Conservation (phyloP, 331 rosid genomes). For the Saraca asoca region DNA sequence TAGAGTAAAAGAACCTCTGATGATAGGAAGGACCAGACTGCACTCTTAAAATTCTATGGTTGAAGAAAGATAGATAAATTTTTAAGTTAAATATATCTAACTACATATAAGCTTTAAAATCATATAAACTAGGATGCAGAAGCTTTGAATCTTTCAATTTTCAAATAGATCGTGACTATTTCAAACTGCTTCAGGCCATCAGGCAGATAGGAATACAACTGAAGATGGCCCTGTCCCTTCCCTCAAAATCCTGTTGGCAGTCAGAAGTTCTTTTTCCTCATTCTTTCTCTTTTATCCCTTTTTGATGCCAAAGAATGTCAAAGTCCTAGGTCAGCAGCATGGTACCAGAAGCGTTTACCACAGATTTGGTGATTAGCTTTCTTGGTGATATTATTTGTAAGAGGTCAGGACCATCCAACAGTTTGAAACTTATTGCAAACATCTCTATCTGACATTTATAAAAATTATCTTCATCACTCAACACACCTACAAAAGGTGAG, state of each 20-base stretch:
- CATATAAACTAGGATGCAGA: neutral
- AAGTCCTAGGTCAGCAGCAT: too few relatives aligned
- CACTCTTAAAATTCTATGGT: neutral
- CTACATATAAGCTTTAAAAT: neutral
- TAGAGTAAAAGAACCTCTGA: slow-evolving; percentile 1
- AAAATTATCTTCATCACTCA: too few relatives aligned
- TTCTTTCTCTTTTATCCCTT: neutral
- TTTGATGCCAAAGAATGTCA: too few relatives aligned
- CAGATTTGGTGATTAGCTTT: too few relatives aligned
- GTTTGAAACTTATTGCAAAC: too few relatives aligned
- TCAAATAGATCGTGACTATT: neutral
- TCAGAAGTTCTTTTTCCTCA: neutral
- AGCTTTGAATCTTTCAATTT: slow-evolving; percentile 5
- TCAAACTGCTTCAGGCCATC: neutral
- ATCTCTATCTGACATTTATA: too few relatives aligned
- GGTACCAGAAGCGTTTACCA: too few relatives aligned
- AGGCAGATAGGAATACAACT: neutral
- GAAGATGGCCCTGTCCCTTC: neutral
- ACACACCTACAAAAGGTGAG: too few relatives aligned
- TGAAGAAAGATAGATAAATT: slow-evolving; percentile 10
- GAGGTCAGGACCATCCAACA: too few relatives aligned
- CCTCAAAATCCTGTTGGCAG: neutral
- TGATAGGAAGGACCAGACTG: slow-evolving; percentile 23
- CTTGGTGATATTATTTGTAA: too few relatives aligned
- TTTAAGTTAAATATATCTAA: slow-evolving; percentile 4